Evolutionary conservation across 805 yeast species (phyloP).

Genomic region (Zygosaccharomyces rouxii): DNA sequence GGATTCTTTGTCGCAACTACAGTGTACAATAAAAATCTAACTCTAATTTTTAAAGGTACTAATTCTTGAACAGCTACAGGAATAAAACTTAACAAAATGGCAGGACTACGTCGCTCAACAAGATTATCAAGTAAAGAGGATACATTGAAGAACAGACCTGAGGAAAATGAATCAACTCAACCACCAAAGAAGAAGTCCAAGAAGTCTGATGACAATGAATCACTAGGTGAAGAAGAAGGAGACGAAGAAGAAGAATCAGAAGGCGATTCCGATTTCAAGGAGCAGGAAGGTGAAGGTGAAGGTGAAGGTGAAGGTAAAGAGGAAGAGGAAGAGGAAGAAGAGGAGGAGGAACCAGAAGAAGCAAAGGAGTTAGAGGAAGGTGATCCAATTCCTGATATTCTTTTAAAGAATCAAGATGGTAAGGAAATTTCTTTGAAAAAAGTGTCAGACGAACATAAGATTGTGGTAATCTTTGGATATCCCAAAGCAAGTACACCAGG

Average conservation of each 20-base stretch:
- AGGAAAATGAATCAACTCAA: not conserved
- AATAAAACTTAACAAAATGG: constrained; percentile 4
- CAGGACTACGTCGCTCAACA: constrained; percentile 33
- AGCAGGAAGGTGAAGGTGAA: not conserved
- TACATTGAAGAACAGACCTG: not conserved
- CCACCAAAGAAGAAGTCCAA: constrained; percentile 5
- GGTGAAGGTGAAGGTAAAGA: constrained; percentile 3
- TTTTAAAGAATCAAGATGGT: constrained; percentile 66
- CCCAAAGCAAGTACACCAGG: constrained; percentile 96
- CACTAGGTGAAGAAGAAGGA: constrained; percentile 4
- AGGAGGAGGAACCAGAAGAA: constrained; percentile 9
- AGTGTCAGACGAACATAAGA: constrained; percentile 38
- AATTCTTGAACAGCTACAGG: no score
- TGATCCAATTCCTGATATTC: constrained; percentile 61
- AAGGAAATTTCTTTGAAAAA: constrained; percentile 48
- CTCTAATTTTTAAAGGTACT: not conserved
- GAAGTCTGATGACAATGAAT: not conserved
- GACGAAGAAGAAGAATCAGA: constrained; percentile 6
- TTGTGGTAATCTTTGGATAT: constrained; percentile 65
- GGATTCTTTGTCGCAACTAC: not conserved
- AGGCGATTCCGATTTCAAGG: constrained; percentile 1
- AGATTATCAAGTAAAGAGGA: constrained; percentile 22
- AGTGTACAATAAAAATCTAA: not conserved
- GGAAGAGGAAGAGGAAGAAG: constrained; percentile 8
- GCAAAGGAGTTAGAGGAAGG: constrained; percentile 44